phyloP scores from a whole-genome alignment of 495 filamentous ascomycete species.

The Podospora pseudoanserina region DNA sequence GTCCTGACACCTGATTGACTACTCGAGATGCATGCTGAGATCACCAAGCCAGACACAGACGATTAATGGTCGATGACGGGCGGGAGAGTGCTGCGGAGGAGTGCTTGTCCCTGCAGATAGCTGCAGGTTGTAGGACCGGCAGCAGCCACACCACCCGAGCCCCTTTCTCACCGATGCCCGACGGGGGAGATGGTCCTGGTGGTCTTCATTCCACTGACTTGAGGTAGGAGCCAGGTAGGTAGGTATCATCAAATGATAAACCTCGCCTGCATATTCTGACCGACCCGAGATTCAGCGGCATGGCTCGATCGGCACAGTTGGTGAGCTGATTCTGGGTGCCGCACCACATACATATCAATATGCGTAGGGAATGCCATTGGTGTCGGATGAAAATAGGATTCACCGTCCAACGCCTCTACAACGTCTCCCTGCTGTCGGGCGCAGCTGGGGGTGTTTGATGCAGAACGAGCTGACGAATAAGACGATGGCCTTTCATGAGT shows the following conservation, averaged over 20 bases:
- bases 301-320: not conserved
- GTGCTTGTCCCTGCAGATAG: not conserved
- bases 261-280: not conserved
- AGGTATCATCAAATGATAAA: not conserved
- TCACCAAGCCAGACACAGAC: not conserved
- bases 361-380: not conserved
- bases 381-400: not conserved
- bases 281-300: not conserved
- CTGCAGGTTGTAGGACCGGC: not conserved
- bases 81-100: not conserved
- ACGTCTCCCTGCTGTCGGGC: not conserved
- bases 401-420: not conserved
- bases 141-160: not conserved
- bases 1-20: conserved; percentile 1
- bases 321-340: not conserved
- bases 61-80: not conserved
- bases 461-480: not conserved
- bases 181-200: not conserved
- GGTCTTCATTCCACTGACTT: not conserved
- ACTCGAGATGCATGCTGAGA: not conserved
- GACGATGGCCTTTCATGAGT: conserved; percentile 6
- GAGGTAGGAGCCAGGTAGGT: not conserved
- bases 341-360: not conserved
- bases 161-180: not conserved
- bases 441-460: not conserved